Base-by-base conservation (phyloP, 2,329 filamentous ascomycete genomes). In the Nemania sp. region DNA sequence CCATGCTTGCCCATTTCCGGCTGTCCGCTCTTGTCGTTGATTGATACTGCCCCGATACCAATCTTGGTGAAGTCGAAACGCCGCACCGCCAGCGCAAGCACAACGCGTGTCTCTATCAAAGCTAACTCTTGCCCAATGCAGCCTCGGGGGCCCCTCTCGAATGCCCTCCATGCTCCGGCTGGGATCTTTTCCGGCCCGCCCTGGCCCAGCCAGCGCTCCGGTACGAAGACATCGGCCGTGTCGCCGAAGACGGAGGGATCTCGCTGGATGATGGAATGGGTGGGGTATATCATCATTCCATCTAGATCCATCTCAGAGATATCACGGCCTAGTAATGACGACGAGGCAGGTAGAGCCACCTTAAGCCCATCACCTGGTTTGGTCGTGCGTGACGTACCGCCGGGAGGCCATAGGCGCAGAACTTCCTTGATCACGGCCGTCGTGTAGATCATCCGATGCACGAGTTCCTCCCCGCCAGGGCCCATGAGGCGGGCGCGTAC, bases 371-470 rank as follows among this genome's bases (percentile, higher is more conserved):
- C 60, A 0, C 68, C 68, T 0, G 62, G 65, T 3, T 54, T 43
- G 0, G 64, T 31, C 33, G 61, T 53, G 1, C 73, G 68, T 2
- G 67, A 68, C 2, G 66, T 66, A 0, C 63, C 68, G 0, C 66
- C 73, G 0, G 71, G 69, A 0, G 73, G 68, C 24, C 72, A 66
- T 14, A 74, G 54, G 0, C 72, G 61, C 6, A 75, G 60, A 1
- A 59, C 61, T 45, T 75, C 73, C 57, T 74, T 73, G 45, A 75
- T 67, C 5, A 75, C 69, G 7, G 72, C 72, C 6, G 68, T 61
- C 4, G 63, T 66, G 56, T 73, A 74, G 0, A 61, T 43, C 70
- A 75, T 71, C 14, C 62, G 62, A 20, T 58, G 54, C 22, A 74
- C 56, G 1, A 71, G 40, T 12, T 72, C 70, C 1, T 66, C 63